These are phyloP conservation scores for Cryptosporidium viatorum DNA, from an alignment of 169 alveolate species.

Conservation along the genomic window DNA sequence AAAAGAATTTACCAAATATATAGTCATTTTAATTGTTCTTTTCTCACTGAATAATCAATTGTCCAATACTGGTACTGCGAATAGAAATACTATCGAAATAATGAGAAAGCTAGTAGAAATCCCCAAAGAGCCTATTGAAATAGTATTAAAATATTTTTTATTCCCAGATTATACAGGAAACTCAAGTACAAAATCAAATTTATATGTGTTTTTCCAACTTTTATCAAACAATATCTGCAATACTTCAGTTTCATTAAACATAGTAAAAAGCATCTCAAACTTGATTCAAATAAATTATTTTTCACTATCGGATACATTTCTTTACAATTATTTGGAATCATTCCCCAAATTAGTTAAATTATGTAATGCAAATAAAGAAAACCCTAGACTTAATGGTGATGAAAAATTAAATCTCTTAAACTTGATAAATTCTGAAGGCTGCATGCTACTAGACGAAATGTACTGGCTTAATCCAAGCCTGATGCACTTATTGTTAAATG, in stretches of 20 bases:
- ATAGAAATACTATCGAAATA: slow-evolving; percentile 12
- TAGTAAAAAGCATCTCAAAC: slow-evolving; percentile 17
- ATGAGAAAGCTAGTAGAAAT: background rate
- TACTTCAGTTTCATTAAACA: background rate
- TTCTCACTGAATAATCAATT: slow-evolving; percentile 23
- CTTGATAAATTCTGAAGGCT: background rate
- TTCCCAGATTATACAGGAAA: background rate
- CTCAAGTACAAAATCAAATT: background rate
- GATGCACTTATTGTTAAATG: background rate
- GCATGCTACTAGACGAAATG: slow-evolving; percentile 11
- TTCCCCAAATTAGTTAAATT: slow-evolving; percentile 47
- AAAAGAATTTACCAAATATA: background rate
- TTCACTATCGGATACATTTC: slow-evolving; percentile 7
- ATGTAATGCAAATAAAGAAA: background rate
- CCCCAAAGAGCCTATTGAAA: background rate
- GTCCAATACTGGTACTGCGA: slow-evolving; percentile 5
- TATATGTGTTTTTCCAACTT: background rate
- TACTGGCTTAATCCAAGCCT: slow-evolving; percentile 31
- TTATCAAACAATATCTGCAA: slow-evolving; percentile 13
- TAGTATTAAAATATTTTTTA: background rate
- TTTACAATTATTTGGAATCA: slow-evolving; percentile 40
- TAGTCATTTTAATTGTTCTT: background rate
- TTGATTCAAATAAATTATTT: slow-evolving; percentile 33
- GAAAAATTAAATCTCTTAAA: background rate
- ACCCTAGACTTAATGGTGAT: background rate